Base-by-base conservation (phyloP, 331 rosid genomes). In the Erythrophleum ivorense region DNA sequence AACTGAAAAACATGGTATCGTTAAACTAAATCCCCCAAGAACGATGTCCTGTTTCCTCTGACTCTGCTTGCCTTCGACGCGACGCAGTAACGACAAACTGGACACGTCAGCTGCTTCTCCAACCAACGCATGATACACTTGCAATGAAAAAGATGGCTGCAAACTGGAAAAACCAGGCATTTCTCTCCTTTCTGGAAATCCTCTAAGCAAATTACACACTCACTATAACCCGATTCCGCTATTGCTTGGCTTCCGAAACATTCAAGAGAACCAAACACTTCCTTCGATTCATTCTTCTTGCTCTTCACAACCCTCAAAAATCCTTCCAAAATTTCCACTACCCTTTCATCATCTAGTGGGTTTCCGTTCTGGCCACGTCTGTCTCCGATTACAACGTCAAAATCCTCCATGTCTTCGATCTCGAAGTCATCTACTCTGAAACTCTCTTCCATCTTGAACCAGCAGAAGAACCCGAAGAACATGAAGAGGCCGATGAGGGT, bases 141-240 rank as follows among this genome's bases (percentile, higher is more conserved):
- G 24, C 34, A 74, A 50, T 84, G 84, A n/a, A 84, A 84, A n/a
- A 41, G 8, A 53, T 84, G 84, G 34, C 71, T 54, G 53, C 87
- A 84, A 19, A 49, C 24, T 7, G 73, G 62, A 49, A 79, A 79
- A 48, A 79, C 78, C 4, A 57, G 11, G 24, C 84, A 79, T 7
- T 84, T 71, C 3, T 79, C 87, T 0, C 87, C 81, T 7, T 45
- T 59, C 81, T 74, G 43, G 18, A 84, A 79, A 11, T 67, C 77
- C 71, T 84, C 84, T 3, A 79, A 66, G 73, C 87, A 84, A 53
- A 84, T 84, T 9, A 73, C 65, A 74, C 87, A 84, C 31, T 73
- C 84, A 19, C 58, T 66, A 18, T 46, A 38, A 77, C 76, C 7
- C 49, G 63, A 57, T 2, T 52, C 2, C 34, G 31, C 2, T 11